Evolutionary conservation across 331 rosid species (phyloP).

Genomic region (Cydonia oblonga): DNA sequence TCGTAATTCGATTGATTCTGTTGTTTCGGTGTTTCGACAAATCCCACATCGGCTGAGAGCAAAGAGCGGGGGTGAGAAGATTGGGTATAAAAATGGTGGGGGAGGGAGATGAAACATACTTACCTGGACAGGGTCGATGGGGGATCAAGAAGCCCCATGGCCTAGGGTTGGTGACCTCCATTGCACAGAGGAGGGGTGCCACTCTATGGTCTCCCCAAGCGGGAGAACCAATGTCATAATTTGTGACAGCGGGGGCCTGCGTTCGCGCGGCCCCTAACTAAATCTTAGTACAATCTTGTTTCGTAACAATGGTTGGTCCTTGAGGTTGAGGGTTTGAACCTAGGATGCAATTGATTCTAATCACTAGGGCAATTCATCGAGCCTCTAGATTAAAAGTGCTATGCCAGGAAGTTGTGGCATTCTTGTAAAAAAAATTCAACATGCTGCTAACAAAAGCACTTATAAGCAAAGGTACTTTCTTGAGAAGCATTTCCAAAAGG

Average conservation of each 20-base stretch:
- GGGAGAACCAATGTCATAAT: constrained; percentile 6
- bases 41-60: constrained; percentile 3
- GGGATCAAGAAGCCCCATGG: background rate
- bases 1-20: background rate
- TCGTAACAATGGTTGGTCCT: no score
- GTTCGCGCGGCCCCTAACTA: background rate
- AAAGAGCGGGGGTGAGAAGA: background rate
- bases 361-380: no score
- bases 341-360: no score
- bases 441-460: no score
- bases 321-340: no score
- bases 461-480: background rate
- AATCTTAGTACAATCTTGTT: background rate
- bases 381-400: background rate
- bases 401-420: no score
- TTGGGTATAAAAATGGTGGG: background rate
- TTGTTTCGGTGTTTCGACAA: background rate
- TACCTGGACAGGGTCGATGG: constrained; percentile 9
- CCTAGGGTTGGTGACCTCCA: constrained; percentile 7
- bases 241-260: constrained; percentile 1
- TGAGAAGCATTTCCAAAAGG: background rate
- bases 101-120: background rate
- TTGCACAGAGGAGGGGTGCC: constrained; percentile 6
- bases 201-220: background rate
- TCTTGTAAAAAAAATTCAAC: no score